Evolutionary conservation across 2,329 filamentous ascomycete genomes (phyloP), one percentile per base, ranked within the genome.

Genomic region (Cercospora nicotianae): DNA sequence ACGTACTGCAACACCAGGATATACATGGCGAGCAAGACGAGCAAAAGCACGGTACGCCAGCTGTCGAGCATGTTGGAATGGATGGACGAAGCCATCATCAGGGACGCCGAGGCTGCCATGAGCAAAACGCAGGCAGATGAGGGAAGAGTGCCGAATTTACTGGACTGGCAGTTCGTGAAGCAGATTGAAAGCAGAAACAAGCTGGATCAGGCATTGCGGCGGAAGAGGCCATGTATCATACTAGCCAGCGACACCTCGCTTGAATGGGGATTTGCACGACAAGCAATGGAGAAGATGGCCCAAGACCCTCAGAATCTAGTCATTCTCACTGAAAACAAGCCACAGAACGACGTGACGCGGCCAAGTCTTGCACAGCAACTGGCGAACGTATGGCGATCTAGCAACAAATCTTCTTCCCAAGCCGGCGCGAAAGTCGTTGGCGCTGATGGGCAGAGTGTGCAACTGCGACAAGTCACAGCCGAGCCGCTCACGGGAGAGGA

Each of bases 31-130:
- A 94, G 93, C 45, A 90, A 90, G 67, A 96, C 93, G 69, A 91
- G 92, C 71, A 90, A 92, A 67, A 94, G 93, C 70, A 96, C 94
- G 0, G 91, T 98, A 85, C 87, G 93, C 63, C 92, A 97, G 72
- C 92, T 94, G 28, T 87, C 94, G 72, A 97, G 94, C 78, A 96
- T 99, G 92, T 84, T 99, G 33, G 95, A 99, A 77, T 99, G 95
- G 95, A 98, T 99, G 94, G 94, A 98, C 77, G 94, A 97, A 76
- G 90, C 89, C 67, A 96, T 99, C 67, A 91, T 96, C 51, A 89
- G 93, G 64, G 94, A 98, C 71, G 81, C 78, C 69, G 81, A 78
- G 64, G 81, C 81, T 59, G 81, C 78, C 30, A 83, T 83, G 72
- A 74, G 65, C 13, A 72, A 76, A 53, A 72, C 66, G 8, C 79